Evolutionary conservation across 192 early-diverging fungal species (phyloP).

Genomic region (Umbelopsis sp.): DNA sequence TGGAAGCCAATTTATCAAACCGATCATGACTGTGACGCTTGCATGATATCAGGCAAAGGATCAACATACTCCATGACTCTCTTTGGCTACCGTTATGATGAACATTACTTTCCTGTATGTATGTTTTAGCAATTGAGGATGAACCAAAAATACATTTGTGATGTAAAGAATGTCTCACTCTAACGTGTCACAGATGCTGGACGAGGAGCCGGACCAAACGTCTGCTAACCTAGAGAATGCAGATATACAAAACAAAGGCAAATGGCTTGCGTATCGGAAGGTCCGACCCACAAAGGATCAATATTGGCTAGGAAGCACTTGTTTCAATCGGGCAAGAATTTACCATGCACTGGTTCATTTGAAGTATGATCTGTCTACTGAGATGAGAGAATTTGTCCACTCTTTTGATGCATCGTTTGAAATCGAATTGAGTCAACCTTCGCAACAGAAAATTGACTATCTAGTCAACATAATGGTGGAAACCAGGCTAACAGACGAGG

Average conservation of each 20-base stretch:
- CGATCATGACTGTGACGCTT: slow-evolving; percentile 3
- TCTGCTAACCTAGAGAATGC: background rate
- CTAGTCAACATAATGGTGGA: background rate
- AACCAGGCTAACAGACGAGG: background rate
- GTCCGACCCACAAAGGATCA: background rate
- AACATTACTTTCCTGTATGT: background rate
- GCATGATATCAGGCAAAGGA: background rate
- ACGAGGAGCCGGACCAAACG: background rate
- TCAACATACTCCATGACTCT: background rate
- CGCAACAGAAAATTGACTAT: background rate
- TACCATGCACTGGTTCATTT: slow-evolving; percentile 3
- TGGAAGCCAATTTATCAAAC: background rate
- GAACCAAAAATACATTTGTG: background rate
- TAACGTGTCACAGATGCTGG: background rate
- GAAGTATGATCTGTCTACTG: background rate
- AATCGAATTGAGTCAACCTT: background rate
- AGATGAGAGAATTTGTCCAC: background rate
- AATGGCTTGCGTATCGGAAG: background rate
- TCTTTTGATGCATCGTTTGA: background rate
- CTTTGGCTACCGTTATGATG: background rate
- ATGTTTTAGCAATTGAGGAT: background rate
- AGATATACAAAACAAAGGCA: background rate
- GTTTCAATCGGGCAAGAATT: slow-evolving; percentile 3
- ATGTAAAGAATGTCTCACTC: background rate
- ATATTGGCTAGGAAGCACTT: slow-evolving; percentile 13